Percentiles rank a stretch among this genome's conserved stretches.
These are phyloP conservation scores for Plenodomus lindquistii DNA, from an alignment of 2,329 filamentous ascomycete species.

Conservation along the genomic window DNA sequence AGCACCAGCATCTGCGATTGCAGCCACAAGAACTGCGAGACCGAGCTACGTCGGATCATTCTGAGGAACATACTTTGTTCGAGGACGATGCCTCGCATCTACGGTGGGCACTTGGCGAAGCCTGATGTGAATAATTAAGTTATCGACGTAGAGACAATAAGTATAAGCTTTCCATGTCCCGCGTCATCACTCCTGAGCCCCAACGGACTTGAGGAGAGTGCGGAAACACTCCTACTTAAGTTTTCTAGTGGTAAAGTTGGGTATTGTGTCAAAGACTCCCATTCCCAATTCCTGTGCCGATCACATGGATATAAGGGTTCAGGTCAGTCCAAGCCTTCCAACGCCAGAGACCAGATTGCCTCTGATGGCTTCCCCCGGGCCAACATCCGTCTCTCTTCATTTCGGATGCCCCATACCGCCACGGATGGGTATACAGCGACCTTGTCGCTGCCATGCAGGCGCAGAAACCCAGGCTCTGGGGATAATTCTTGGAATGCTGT, in stretches of 20 bases:
- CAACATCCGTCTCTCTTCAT: not conserved
- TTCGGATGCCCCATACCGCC: not conserved
- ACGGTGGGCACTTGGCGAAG: too few relatives aligned
- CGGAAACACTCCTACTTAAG: not conserved
- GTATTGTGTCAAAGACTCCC: not conserved
- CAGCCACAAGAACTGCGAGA: too few relatives aligned
- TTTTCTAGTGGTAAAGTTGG: not conserved
- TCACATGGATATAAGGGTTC: not conserved
- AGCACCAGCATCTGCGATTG: too few relatives aligned
- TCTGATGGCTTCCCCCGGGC: not conserved
- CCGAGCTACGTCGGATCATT: too few relatives aligned
- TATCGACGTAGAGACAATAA: not conserved
- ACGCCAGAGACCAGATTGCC: not conserved
- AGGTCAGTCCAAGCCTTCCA: not conserved
- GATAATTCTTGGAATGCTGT: not conserved
- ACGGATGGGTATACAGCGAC: not conserved
- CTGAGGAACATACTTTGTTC: too few relatives aligned
- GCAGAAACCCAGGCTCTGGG: not conserved
- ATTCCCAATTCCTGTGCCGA: not conserved
- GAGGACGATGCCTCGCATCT: too few relatives aligned
- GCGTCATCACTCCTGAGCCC: not conserved
- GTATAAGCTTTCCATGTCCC: not conserved
- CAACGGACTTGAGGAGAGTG: not conserved
- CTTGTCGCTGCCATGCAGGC: not conserved
- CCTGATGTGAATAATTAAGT: too few relatives aligned